Conservation (phyloP, 1,139 yeast species). For the Diutina rugosa region DNA sequence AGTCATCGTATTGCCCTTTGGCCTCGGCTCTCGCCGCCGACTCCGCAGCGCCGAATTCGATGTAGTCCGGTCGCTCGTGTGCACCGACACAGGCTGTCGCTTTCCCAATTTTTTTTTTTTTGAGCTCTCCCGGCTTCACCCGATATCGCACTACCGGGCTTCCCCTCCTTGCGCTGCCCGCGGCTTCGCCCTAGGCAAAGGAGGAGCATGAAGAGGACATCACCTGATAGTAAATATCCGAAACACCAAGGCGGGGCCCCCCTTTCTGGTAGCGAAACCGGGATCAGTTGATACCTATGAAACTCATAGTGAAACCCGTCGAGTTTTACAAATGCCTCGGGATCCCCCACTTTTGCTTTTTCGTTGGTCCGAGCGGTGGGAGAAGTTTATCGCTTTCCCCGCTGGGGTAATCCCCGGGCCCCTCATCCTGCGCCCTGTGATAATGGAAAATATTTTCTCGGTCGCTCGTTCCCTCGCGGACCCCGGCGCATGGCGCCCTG, state of each 20-base stretch:
- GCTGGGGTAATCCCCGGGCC: neutral
- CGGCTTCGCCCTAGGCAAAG: neutral
- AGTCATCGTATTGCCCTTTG: neutral
- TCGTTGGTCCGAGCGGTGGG: neutral
- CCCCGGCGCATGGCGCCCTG: neutral
- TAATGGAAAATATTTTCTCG: neutral
- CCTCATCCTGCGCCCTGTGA: constrained; percentile 2
- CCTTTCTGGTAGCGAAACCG: no score
- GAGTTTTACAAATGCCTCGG: no score
- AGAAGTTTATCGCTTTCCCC: neutral
- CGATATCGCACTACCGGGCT: neutral
- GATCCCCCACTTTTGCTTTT: neutral
- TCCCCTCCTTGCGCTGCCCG: neutral
- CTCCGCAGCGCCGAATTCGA: neutral
- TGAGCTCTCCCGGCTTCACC: neutral
- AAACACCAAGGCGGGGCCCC: no score
- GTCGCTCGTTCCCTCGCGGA: neutral
- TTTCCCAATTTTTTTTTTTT: neutral
- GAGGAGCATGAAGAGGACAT: no score
- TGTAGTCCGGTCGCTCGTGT: neutral
- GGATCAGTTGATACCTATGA: no score
- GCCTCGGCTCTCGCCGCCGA: neutral
- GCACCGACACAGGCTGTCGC: neutral
- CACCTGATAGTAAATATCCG: no score
- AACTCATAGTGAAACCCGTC: no score